Evolutionary conservation across 2,329 filamentous ascomycete genomes (phyloP), one percentile per base, ranked within the genome.

Genomic region (Aspergillus fructus): DNA sequence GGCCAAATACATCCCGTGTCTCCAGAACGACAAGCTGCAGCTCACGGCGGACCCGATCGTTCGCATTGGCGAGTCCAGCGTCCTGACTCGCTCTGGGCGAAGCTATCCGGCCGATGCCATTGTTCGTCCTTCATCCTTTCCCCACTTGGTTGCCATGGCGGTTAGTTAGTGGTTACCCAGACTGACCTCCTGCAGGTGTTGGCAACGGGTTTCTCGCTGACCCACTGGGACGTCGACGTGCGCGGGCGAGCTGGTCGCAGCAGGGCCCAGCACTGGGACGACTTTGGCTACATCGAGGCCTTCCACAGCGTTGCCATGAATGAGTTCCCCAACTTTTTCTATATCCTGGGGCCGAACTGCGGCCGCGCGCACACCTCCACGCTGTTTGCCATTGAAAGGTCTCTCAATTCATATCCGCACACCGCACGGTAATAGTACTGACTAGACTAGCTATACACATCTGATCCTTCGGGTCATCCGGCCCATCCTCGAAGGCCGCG

Each of bases 281-380:
- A 57, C 9, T 61, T 55, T 53, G 65, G 65, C 13, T 54, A 58
- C 39, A 65, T 59, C 43, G 58, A 54, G 5, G 61, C 61, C 24
- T 67, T 59, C 50, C 66, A 65, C 23, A 58, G 62, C 1, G 52
- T 66, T 11, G 62, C 60, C n/a, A 66, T 66, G 64, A 57, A 57
- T 41, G 58, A 54, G 43, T 67, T 66, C 40, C 65, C 65, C 4
- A 66, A 67, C 50, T 66, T 67, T 45, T 67, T 67, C 27, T 65
- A 65, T 19, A 39, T 67, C 12, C 11, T 64, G 27, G 64, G 64
- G 1, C 64, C 63, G 3, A 66, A 67, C 37, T 62, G 57, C 2
- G 59, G 62, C 0, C 53, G 57, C 21, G 58, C 53, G 1, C 55
- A 61, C 46, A 65, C 63, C 1, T 64, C 63, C 2, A 62, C 62